These are phyloP conservation scores for Dictyophora rubrovolvata DNA, from an alignment of 768 basidiomycete genomes.

Conservation along the genomic window DNA sequence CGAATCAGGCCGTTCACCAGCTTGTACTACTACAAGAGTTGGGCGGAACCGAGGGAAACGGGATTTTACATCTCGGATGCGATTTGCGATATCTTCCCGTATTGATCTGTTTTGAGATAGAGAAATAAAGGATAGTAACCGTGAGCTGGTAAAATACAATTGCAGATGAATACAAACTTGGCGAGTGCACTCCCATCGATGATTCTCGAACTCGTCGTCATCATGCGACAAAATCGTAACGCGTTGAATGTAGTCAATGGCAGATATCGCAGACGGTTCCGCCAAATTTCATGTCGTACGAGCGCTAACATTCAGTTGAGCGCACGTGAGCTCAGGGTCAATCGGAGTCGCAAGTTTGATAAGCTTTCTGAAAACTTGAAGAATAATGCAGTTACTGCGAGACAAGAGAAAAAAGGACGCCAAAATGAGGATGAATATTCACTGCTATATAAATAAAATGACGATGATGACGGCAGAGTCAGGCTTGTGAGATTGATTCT, in stretches of 20 bases:
- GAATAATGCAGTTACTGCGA: too few relatives aligned
- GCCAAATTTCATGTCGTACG: background rate
- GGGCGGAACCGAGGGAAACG: conserved; percentile 84
- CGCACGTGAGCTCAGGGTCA: background rate
- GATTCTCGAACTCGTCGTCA: conserved; percentile 27
- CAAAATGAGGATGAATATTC: too few relatives aligned
- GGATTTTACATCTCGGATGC: conserved; percentile 53
- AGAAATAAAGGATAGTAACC: conserved; percentile 8
- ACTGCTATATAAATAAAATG: too few relatives aligned
- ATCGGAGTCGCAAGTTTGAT: too few relatives aligned
- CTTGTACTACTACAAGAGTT: conserved; percentile 86
- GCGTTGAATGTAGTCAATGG: background rate
- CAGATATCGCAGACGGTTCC: background rate
- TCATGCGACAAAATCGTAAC: conserved; percentile 12
- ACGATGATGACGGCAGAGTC: too few relatives aligned
- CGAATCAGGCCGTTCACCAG: conserved; percentile 87
- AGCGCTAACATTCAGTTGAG: background rate
- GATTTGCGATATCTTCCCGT: conserved; percentile 62
- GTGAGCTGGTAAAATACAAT: background rate
- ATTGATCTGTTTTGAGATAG: conserved; percentile 49
- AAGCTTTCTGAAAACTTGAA: too few relatives aligned
- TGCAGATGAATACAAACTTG: conserved; percentile 43
- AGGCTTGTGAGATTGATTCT: too few relatives aligned
- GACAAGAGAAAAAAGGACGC: too few relatives aligned
- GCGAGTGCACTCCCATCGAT: conserved; percentile 83